phyloP scores from a whole-genome alignment of 2,329 filamentous ascomycete genomes.

The Penicillium olsonii region DNA sequence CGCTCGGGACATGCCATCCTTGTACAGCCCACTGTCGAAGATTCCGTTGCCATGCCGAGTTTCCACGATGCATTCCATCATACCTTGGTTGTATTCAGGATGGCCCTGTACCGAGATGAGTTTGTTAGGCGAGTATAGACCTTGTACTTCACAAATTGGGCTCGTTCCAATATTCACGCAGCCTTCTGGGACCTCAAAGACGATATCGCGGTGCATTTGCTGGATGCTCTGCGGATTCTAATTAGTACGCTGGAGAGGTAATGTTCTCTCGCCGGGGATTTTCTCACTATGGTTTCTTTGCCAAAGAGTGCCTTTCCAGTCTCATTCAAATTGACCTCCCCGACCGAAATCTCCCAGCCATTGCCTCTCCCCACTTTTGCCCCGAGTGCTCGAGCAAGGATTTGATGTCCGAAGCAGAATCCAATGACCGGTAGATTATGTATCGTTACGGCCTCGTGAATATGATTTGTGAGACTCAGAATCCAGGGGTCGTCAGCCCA shows the following conservation, averaged over 20 bases:
- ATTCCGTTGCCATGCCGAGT: slow-evolving; percentile 22
- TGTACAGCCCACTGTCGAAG: slow-evolving; percentile 26
- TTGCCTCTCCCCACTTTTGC: slow-evolving; percentile 41
- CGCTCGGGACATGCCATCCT: slow-evolving; percentile 19
- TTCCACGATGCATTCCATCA: slow-evolving; percentile 39
- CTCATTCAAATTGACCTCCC: slow-evolving; percentile 42
- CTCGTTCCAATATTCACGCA: slow-evolving; percentile 47
- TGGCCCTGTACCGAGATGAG: slow-evolving; percentile 52
- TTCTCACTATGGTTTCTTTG: slow-evolving; percentile 27
- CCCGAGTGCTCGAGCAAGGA: slow-evolving; percentile 47
- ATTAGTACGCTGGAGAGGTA: not conserved
- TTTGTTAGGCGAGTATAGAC: slow-evolving; percentile 42
- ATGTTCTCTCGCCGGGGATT: not conserved
- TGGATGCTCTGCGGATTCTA: slow-evolving; percentile 30
- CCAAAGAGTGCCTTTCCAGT: slow-evolving; percentile 45
- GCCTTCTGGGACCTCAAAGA: slow-evolving; percentile 44
- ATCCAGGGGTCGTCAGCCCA: slow-evolving; percentile 51
- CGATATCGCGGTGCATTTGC: slow-evolving; percentile 54
- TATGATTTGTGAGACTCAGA: slow-evolving; percentile 44
- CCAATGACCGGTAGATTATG: slow-evolving; percentile 42
- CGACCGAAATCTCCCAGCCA: slow-evolving; percentile 52
- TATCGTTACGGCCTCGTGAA: slow-evolving; percentile 28
- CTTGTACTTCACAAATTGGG: slow-evolving; percentile 46
- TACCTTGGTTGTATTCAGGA: slow-evolving; percentile 46
- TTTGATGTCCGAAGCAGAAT: slow-evolving; percentile 54